Conservation (phyloP, 1,139 yeast genomes). For the Yamadazyma sp. region DNA sequence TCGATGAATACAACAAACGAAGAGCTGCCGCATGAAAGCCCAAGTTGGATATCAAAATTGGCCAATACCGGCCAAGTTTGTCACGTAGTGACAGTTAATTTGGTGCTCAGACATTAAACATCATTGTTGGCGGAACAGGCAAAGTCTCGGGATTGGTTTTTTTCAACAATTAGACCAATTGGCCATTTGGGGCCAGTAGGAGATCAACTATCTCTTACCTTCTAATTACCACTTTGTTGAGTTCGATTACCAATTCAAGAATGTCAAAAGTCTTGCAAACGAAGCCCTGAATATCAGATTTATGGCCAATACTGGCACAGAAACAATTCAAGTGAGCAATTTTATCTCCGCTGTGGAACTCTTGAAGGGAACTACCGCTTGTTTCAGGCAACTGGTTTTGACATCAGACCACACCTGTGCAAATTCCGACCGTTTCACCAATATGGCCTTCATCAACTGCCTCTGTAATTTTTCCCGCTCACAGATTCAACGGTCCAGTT, state of each 20-base stretch:
- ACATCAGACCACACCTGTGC: background rate
- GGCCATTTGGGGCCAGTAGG: background rate
- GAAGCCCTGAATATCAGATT: background rate
- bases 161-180: background rate
- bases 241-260: constrained; percentile 1
- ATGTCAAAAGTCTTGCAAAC: background rate
- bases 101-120: background rate
- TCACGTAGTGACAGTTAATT: too few species aligned
- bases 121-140: background rate
- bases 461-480: background rate
- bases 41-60: too few species aligned
- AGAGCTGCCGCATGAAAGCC: too few species aligned
- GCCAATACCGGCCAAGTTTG: too few species aligned
- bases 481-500: too few species aligned
- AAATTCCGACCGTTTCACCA: background rate
- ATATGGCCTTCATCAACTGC: background rate
- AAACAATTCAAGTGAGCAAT: background rate
- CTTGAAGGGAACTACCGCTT: background rate
- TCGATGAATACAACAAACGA: too few species aligned
- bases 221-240: background rate
- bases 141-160: background rate
- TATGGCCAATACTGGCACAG: background rate
- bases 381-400: background rate
- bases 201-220: background rate
- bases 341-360: background rate